A percentile compares a stretch with the other conserved stretches of the same genome.
Conservation (phyloP, 805 yeast genomes). For the Kluyveromyces nonfermentans region DNA sequence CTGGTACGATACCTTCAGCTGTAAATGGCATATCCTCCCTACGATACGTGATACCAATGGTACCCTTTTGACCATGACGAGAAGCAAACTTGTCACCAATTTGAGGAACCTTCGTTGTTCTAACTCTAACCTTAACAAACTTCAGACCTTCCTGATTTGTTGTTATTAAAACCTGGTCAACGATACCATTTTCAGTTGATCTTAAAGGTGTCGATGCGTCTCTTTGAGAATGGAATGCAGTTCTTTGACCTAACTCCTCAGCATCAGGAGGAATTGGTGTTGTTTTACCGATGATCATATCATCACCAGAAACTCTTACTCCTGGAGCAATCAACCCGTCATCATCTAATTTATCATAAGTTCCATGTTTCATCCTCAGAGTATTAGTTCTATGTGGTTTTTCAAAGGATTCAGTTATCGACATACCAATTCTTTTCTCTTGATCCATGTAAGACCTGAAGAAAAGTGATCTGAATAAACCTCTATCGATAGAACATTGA, state of each 20-base stretch:
- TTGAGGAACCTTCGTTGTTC: slow-evolving; percentile 97
- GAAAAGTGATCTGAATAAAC: slow-evolving; percentile 89
- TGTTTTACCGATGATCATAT: slow-evolving; percentile 95
- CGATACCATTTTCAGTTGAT: slow-evolving; percentile 96
- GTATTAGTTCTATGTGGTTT: slow-evolving; percentile 95
- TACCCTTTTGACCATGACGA: slow-evolving; percentile 99
- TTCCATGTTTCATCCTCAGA: slow-evolving; percentile 91
- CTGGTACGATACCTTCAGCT: slow-evolving; percentile 93
- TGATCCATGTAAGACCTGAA: slow-evolving; percentile 98
- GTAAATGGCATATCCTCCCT: slow-evolving; percentile 99
- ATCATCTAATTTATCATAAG: slow-evolving; percentile 95
- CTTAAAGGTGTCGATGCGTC: slow-evolving; percentile 97
- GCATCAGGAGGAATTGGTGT: slow-evolving; percentile 99
- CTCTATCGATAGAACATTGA: slow-evolving; percentile 94
- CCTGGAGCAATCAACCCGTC: slow-evolving; percentile 98
- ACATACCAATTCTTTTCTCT: slow-evolving; percentile 97
- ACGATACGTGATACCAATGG: slow-evolving; percentile 96
- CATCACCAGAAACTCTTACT: slow-evolving; percentile 97
- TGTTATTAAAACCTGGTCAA: slow-evolving; percentile 92
- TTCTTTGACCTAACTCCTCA: slow-evolving; percentile 97
- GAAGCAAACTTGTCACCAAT: slow-evolving; percentile 99
- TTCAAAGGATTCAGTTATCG: slow-evolving; percentile 94
- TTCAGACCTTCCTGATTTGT: slow-evolving; percentile 98
- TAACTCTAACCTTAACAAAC: slow-evolving; percentile 96
- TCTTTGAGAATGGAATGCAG: slow-evolving; percentile 95